These are phyloP conservation scores for Cryphonectria carpinicola DNA, from an alignment of 2,329 filamentous ascomycete species.

Conservation along the genomic window DNA sequence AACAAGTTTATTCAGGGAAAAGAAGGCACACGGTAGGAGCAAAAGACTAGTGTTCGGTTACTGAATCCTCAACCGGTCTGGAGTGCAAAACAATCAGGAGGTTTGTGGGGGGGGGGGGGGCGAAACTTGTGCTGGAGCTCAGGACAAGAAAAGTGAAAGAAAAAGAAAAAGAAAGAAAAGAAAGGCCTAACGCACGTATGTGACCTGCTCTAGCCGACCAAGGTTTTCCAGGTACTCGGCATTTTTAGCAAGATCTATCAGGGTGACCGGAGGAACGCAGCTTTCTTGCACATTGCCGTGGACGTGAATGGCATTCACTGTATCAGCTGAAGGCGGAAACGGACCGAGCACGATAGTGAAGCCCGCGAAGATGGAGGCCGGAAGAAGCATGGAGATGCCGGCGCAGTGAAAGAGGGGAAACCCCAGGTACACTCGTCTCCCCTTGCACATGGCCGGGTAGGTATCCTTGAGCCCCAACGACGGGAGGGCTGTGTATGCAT, in stretches of 20 bases:
- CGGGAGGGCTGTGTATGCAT: not conserved
- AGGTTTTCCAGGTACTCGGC: not conserved
- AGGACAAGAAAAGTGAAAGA: no score
- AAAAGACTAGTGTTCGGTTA: no score
- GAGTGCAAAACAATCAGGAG: no score
- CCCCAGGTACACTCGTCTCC: not conserved
- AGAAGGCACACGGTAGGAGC: no score
- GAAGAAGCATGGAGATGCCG: not conserved
- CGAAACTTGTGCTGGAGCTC: no score
- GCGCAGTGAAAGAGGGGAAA: not conserved
- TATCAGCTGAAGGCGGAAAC: not conserved
- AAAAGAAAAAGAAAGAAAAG: no score
- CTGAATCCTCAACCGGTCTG: no score
- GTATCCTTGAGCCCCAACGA: no score
- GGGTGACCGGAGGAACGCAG: no score
- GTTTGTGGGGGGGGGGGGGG: no score
- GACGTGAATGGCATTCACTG: not conserved
- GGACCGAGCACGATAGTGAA: not conserved
- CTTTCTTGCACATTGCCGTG: not conserved
- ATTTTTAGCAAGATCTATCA: not conserved
- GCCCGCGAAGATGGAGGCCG: not conserved
- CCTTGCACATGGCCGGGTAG: not conserved
- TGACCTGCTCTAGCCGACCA: not conserved
- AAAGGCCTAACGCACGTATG: not conserved
- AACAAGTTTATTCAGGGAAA: no score